Evolutionary conservation across 2,329 filamentous ascomycete species (phyloP), one percentile per base, ranked within the genome.

Genomic region (Macrophomina tecta): DNA sequence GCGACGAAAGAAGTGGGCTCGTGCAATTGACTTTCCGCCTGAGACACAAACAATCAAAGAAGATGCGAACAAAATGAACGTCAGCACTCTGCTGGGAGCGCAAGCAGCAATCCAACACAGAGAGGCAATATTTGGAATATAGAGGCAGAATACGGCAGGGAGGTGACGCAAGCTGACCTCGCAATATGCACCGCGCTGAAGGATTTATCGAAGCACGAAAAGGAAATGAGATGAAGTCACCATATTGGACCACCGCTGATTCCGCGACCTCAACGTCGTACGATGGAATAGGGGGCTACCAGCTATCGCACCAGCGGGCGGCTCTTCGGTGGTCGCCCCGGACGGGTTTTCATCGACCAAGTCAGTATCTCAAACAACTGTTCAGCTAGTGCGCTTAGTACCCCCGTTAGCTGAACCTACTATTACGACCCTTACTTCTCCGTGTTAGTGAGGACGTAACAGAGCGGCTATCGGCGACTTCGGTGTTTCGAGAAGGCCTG

Each of bases 141-240:
- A 38, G 42, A 30, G 16, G 16, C 34, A 55, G 14, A 53, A 53
- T 16, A 16, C 56, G 40, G 42, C 56, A 48, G 14, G 23, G 16
- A 28, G 40, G 58, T 62, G 42, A 62, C 58, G 58, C 58, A 62
- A 62, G 45, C 58, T 51, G 18, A 49, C 23, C 34, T 49, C 48
- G 34, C 58, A 49, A 62, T 61, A 62, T 49, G 9, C n/a, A 5
- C 14, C 28, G 32, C 28, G 8, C 40, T 34, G 42, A 62, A 62
- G 58, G 58, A 62, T 62, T 49, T 49, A 62, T 62, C 32, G 58
- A 62, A 36, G 58, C 45, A 62, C 58, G 32, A 62, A 49, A 38
- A 32, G 45, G 45, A 62, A 62, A 62, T 62, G 58, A 62, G 32
- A 62, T 62, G 58, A 62, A 62, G 58, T 62, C 58, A 49, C 32